Conservation (phyloP, 2,329 filamentous ascomycete species). For the Stagonosporopsis tanaceti region DNA sequence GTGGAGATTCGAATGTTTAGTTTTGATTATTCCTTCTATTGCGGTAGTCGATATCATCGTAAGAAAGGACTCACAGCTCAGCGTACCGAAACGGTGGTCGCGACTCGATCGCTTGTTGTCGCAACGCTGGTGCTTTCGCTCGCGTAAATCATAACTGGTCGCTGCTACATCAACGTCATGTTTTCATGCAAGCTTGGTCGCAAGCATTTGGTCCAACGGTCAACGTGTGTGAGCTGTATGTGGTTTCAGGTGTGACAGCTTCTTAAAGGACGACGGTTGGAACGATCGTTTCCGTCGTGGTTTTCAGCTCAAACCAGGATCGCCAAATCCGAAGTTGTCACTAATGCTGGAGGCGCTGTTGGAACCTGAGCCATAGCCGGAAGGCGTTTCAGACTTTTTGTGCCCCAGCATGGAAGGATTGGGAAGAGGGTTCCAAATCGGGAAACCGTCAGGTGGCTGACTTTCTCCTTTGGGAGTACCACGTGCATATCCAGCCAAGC, state of each 20-base stretch:
- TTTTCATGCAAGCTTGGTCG: constrained; percentile 7
- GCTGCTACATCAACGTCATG: constrained; percentile 14
- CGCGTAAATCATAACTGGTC: constrained; percentile 19
- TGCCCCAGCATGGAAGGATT: constrained; percentile 24
- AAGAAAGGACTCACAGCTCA: constrained; percentile 23
- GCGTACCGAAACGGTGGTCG: constrained; percentile 27
- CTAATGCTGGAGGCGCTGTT: constrained; percentile 42
- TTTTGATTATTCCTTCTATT: constrained; percentile 27
- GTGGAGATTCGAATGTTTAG: constrained; percentile 13
- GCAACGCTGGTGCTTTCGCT: constrained; percentile 14
- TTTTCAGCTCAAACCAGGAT: constrained; percentile 43
- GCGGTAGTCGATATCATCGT: constrained; percentile 8
- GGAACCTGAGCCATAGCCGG: constrained; percentile 45
- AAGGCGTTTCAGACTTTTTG: constrained; percentile 42
- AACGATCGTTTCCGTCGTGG: not conserved
- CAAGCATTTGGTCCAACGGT: not conserved
- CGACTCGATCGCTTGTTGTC: constrained; percentile 26
- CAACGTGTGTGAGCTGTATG: not conserved
- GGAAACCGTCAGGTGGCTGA: constrained; percentile 67
- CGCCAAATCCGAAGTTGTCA: constrained; percentile 47
- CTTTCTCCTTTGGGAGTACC: constrained; percentile 71
- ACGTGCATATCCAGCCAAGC: constrained; percentile 68
- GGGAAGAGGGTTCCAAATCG: constrained; percentile 61
- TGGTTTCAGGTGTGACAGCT: not conserved
- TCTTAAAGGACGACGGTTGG: not conserved